Percentiles rank a stretch among this genome's conserved stretches.
phyloP scores from a whole-genome alignment of 495 filamentous ascomycete genomes.

The Elasticomyces elasticus region DNA sequence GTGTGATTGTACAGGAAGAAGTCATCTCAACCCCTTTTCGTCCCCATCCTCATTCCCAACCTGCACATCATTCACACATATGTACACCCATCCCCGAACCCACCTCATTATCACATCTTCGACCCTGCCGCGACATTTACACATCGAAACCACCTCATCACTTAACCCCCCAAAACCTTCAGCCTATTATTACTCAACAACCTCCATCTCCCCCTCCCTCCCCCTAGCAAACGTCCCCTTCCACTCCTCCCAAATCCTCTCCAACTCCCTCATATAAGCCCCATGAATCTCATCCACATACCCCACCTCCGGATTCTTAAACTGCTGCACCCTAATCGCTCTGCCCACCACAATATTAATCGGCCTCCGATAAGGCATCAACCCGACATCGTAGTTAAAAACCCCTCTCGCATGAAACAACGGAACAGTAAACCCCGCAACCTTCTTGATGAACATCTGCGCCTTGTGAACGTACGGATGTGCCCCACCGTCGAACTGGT shows the following conservation, averaged over 20 bases:
- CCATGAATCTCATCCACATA: conserved; percentile 75
- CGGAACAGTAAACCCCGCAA: conserved; percentile 87
- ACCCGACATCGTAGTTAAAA: conserved; percentile 93
- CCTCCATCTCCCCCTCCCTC: conserved; percentile 61
- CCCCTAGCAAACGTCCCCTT: conserved; percentile 75
- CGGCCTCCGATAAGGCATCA: conserved; percentile 85
- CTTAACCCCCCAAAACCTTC: not conserved
- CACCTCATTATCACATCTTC: too few species aligned
- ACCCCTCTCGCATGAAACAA: conserved; percentile 64
- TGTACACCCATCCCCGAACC: too few species aligned
- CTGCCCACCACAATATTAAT: conserved; percentile 80
- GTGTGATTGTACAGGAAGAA: too few species aligned
- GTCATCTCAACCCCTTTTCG: too few species aligned
- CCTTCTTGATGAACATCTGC: conserved; percentile 71
- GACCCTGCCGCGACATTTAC: too few species aligned
- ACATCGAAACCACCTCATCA: not conserved
- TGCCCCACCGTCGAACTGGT: conserved; percentile 60
- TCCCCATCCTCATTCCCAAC: too few species aligned
- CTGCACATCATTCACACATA: too few species aligned
- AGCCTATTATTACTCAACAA: conserved; percentile 51
- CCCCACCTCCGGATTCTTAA: conserved; percentile 49
- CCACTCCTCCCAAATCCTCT: conserved; percentile 75
- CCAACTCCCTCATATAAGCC: conserved; percentile 67
- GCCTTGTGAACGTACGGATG: conserved; percentile 65
- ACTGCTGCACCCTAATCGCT: conserved; percentile 60